Evolutionary conservation across 2,329 filamentous ascomycete genomes (phyloP), one percentile per base, ranked within the genome.

Genomic region (Fusarium fracticaudum): DNA sequence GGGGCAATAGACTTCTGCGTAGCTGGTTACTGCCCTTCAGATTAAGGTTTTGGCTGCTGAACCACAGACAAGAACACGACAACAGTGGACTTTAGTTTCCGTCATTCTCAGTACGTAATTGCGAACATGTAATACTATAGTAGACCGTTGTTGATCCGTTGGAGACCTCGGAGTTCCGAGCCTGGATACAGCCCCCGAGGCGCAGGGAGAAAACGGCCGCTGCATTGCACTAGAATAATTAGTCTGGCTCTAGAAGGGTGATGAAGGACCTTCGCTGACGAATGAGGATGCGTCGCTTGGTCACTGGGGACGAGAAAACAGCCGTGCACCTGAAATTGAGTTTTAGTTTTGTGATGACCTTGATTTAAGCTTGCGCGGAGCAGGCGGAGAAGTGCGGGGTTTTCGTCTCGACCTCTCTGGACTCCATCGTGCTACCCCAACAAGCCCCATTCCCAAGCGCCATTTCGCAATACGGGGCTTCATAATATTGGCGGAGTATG

Each of bases 11-110:
- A 50, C 47, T 50, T 50, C 8, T n/a, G 7, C 29, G 20, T n/a
- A 17, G 26, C 26, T 22, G 20, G n/a, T 8, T 5, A 9, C 8
- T 33, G 15, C 3, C 22, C 22, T 13, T 2, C 0, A 7, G 15
- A 11, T 33, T 33, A 50, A 50, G 7, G 15, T 18, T n/a, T 12
- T 12, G 29, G 22, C 20, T 48, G 8, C 5, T 4, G 15, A 18
- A 5, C 29, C 47, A 33, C 47, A 9, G 3, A 9, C 44, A 12
- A 26, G 44, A 5, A 7, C 11, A 13, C 11, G 22, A n/a, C 14
- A 5, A 13, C 15, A 18, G 15, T 24, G 29, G 47, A 33, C 29
- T 13, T 33, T 50, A 6, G n/a, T 3, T 5, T 50, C 47, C 47
- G 47, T 5, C 1, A 13, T 33, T 24, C 5, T 7, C 29, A 29